A percentile compares a stretch with the other conserved stretches of the same genome.
phyloP scores from a whole-genome alignment of 2,329 filamentous ascomycete genomes.

The Thielaviopsis ethacetica region DNA sequence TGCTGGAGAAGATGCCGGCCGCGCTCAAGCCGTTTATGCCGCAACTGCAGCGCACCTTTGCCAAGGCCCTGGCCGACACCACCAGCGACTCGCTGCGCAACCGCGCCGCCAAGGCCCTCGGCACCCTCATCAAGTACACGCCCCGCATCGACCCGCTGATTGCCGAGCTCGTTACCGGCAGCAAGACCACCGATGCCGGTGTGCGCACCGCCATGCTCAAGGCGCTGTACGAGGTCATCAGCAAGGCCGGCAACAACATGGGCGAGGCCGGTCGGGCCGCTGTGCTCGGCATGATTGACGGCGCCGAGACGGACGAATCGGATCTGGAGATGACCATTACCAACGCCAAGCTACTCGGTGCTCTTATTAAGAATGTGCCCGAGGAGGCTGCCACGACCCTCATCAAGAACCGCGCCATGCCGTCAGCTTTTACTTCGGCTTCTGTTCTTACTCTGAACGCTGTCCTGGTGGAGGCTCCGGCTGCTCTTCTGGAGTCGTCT shows the following conservation, averaged over 20 bases:
- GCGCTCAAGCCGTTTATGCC: slow-evolving; percentile 94
- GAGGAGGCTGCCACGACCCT: slow-evolving; percentile 45
- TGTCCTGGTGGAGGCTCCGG: slow-evolving; percentile 64
- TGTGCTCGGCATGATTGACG: slow-evolving; percentile 76
- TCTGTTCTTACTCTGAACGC: slow-evolving; percentile 82
- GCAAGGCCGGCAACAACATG: slow-evolving; percentile 90
- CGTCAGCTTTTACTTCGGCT: slow-evolving; percentile 55
- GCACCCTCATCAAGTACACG: slow-evolving; percentile 88
- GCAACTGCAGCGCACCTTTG: slow-evolving; percentile 91
- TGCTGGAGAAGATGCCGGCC: slow-evolving; percentile 89
- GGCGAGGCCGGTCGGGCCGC: slow-evolving; percentile 72
- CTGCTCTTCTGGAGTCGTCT: slow-evolving; percentile 45
- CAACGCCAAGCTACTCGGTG: slow-evolving; percentile 77
- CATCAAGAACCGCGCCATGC: slow-evolving; percentile 61
- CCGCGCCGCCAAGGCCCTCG: slow-evolving; percentile 81
- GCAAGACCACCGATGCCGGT: slow-evolving; percentile 69
- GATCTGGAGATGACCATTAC: slow-evolving; percentile 73
- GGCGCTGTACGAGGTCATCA: slow-evolving; percentile 88
- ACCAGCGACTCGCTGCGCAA: slow-evolving; percentile 77
- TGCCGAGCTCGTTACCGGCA: slow-evolving; percentile 80
- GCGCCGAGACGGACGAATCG: slow-evolving; percentile 54
- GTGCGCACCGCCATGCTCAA: slow-evolving; percentile 95
- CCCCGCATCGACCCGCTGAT: slow-evolving; percentile 92
- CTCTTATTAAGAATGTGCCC: slow-evolving; percentile 73
- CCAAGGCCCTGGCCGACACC: slow-evolving; percentile 84